These are phyloP conservation scores for Rusavskia elegans DNA, from an alignment of 495 filamentous ascomycete genomes.

Conservation along the genomic window DNA sequence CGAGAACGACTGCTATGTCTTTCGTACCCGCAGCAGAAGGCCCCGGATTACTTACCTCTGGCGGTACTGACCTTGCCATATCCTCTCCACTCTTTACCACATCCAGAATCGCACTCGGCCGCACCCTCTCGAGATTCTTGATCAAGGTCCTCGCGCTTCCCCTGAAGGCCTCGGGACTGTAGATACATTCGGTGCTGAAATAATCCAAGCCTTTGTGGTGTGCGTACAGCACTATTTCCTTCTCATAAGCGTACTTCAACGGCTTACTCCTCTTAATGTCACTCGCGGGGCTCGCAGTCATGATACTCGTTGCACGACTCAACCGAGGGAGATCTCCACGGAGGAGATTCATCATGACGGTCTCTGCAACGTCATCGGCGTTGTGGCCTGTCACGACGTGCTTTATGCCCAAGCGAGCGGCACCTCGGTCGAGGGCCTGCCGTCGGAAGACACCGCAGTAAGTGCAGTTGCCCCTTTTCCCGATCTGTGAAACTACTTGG, in stretches of 20 bases:
- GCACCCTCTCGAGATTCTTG: conserved; percentile 84
- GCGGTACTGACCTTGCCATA: conserved; percentile 76
- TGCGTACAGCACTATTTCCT: conserved; percentile 95
- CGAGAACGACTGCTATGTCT: conserved; percentile 13
- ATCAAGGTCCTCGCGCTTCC: conserved; percentile 82
- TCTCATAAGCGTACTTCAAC: conserved; percentile 95
- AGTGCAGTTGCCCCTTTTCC: conserved; percentile 97
- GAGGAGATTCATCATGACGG: conserved; percentile 91
- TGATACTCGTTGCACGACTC: conserved; percentile 78
- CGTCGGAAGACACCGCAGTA: conserved; percentile 95
- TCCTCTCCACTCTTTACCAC: conserved; percentile 91
- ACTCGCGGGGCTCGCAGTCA: conserved; percentile 57
- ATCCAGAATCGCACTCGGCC: conserved; percentile 87
- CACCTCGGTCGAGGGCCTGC: conserved; percentile 86
- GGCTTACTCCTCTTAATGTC: conserved; percentile 89
- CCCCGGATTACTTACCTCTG: conserved; percentile 24
- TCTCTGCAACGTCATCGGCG: conserved; percentile 96
- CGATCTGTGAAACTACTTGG: conserved; percentile 85
- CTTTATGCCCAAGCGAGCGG: conserved; percentile 69
- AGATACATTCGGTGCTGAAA: conserved; percentile 96
- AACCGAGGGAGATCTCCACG: conserved; percentile 80
- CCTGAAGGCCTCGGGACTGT: conserved; percentile 94
- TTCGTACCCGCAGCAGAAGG: conserved; percentile 17
- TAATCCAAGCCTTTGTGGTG: conserved; percentile 94
- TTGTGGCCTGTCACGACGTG: conserved; percentile 98